Conservation (phyloP, 176 grass and related monocot species). For the Triticum timopheevii region DNA sequence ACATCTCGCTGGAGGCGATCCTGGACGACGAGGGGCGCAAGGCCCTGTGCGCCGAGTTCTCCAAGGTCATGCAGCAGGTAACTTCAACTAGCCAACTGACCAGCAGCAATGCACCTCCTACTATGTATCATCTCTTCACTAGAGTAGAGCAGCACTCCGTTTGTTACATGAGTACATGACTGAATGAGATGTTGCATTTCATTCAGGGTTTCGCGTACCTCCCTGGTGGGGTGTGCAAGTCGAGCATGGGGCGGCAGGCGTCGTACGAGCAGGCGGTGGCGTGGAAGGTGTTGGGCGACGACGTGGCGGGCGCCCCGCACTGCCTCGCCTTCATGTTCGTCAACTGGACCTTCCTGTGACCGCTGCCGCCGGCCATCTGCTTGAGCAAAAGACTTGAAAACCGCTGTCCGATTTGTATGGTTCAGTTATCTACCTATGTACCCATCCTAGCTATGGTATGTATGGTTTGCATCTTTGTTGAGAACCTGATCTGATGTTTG, state of each 20-base stretch:
- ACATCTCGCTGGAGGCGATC: conserved; percentile 71
- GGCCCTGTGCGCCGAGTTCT: conserved; percentile 53
- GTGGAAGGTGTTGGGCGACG: conserved; percentile 84
- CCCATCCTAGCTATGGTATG: neutral
- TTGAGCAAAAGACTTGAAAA: neutral
- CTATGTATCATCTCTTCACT: neutral
- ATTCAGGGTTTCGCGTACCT: conserved; percentile 66
- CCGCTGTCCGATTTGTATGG: neutral
- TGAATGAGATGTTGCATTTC: neutral
- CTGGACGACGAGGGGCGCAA: conserved; percentile 65
- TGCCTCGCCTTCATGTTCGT: conserved; percentile 93
- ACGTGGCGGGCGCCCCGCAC: conserved; percentile 38
- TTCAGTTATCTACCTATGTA: too few species aligned
- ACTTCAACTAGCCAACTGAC: neutral
- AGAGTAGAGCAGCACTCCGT: neutral
- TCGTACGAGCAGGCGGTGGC: conserved; percentile 71
- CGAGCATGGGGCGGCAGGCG: conserved; percentile 81
- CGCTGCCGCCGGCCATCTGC: too few species aligned
- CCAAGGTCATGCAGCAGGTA: conserved; percentile 98
- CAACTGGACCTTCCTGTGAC: conserved; percentile 90
- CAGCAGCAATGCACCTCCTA: neutral
- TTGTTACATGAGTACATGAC: too few species aligned
- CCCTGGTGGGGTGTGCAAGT: conserved; percentile 65
- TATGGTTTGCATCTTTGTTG: neutral
- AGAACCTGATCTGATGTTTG: too few species aligned